Base-by-base conservation (phyloP, 129 eudicot species). In the Cynara cardunculus region DNA sequence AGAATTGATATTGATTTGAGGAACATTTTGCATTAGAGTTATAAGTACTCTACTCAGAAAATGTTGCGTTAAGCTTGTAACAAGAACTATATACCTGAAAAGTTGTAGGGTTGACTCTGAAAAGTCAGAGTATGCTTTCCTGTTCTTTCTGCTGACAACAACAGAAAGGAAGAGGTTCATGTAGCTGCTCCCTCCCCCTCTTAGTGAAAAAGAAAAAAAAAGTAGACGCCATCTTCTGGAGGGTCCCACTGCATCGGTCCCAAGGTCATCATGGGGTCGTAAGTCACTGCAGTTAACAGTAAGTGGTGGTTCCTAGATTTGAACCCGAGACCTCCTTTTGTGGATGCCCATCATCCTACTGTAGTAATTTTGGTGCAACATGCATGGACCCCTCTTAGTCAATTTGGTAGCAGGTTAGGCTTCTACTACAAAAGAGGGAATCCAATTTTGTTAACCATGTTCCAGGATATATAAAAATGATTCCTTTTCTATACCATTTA, bases 51-150 rank as follows among this genome's bases (percentile, higher is more conserved):
- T 21, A 71, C 8, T 7, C 13, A 71, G 28, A 13, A 34, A 71
- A 34, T 71, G 27, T 71, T 71, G 75, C 27, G 18, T 24, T 2
- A 71, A 71, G 35, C 59, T 34, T 71, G 75, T 35, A 9, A 39
- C 28, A 71, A 35, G 35, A 71, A 34, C 26, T 26, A 34, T 34
- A 19, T 21, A 71, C 30, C 24, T 71, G 75, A n/a, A 71, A 71
- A 53, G 19, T 49, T 49, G 61, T 49, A 49, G 53, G 25, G 27
- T 77, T 65, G 73, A 78, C 44, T 78, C 75, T 67, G 46, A 68
- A 67, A 65, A 68, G 49, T 39, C 73, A 41, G 22, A 56, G 25
- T 18, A 31, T 31, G 31, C 46, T 22, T 31, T 70, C 46, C 24
- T 69, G 41, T 5, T 34, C 24, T 69, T 28, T 24, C 41, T 35